Conservation (phyloP, 2,329 filamentous ascomycete genomes). For the Scytalidium lignicola region DNA sequence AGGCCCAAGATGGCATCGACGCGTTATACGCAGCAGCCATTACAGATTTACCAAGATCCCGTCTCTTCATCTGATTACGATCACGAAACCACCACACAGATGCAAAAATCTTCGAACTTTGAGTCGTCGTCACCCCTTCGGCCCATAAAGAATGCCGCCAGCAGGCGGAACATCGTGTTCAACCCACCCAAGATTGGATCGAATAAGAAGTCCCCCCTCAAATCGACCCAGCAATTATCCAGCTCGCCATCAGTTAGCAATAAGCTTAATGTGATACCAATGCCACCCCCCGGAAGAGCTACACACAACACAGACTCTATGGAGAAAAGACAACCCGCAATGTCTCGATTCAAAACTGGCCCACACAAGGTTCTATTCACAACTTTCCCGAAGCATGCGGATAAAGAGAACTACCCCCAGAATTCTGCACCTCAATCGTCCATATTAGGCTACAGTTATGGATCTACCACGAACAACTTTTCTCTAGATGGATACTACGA, state of each 20-base stretch:
- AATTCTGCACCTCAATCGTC: constrained; percentile 31
- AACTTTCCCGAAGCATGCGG: constrained; percentile 30
- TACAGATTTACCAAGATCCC: constrained; percentile 56
- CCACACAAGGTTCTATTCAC: constrained; percentile 48
- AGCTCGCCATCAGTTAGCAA: constrained; percentile 59
- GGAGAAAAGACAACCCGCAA: constrained; percentile 57
- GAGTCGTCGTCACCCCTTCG: constrained; percentile 33
- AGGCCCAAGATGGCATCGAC: constrained; percentile 42
- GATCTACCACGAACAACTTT: constrained; percentile 33
- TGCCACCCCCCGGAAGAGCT: constrained; percentile 57
- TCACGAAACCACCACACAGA: constrained; percentile 15
- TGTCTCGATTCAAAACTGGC: constrained; percentile 54
- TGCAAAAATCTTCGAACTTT: constrained; percentile 18
- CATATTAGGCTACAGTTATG: constrained; percentile 11
- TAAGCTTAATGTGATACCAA: constrained; percentile 61
- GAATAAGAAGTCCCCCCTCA: constrained; percentile 63
- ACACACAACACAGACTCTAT: constrained; percentile 60
- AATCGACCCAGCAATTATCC: constrained; percentile 49
- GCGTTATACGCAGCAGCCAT: constrained; percentile 43
- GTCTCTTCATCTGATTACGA: constrained; percentile 34
- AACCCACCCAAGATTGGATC: constrained; percentile 51
- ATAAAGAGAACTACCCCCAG: constrained; percentile 52
- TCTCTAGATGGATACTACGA: constrained; percentile 46
- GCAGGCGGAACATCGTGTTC: constrained; percentile 60
- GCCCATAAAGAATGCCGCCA: constrained; percentile 29